Evolutionary conservation across 1,284 basidiomycete genomes (phyloP), one percentile per base, ranked within the genome.

Genomic region (Phaffia rhodozyma): DNA sequence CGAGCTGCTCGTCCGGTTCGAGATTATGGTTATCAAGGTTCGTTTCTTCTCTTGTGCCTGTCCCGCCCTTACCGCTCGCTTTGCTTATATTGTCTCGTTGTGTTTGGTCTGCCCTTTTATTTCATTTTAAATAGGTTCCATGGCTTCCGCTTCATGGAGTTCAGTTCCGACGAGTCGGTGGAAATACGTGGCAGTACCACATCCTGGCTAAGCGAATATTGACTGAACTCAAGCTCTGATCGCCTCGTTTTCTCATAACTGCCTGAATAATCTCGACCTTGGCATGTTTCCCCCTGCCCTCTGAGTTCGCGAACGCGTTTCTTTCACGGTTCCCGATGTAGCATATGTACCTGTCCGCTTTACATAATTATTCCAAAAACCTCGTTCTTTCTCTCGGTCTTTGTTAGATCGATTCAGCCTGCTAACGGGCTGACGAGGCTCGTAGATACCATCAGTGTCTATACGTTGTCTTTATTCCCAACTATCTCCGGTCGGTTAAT

Each of bases 121-220:
- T 69, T 55, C 70, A 69, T 61, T 70, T 70, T 55, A 66, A 66
- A 4, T 71, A 94, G 89, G 89, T 97, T 23, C 94, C 94, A 38
- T 89, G 87, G 81, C 76, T 98, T 65, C 91, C 93, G 1, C 79
- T 98, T 38, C 90, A 97, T 73, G 94, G 94, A 0, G 86, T 98
- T 65, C 94, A 97, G 73, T 98, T 98, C 79, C 84, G 93, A 61
- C 81, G 94, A 64, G 83, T 88, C 0, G 84, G 89, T 54, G 93
- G 93, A 3, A 91, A 97, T 70, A 90, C 90, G 2, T 97, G 92
- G 93, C 91, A 97, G 77, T 96, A 97, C 75, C 89, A 92, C 74
- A 92, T 91, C 87, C 81, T 97, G 58, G 93, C 92, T n/a, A 84
- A 91, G 72, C 82, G 92, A 66, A 91, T 97, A 53, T 75, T 97